These are phyloP conservation scores for Imleria badia DNA, from an alignment of 768 basidiomycete genomes.

Conservation along the genomic window DNA sequence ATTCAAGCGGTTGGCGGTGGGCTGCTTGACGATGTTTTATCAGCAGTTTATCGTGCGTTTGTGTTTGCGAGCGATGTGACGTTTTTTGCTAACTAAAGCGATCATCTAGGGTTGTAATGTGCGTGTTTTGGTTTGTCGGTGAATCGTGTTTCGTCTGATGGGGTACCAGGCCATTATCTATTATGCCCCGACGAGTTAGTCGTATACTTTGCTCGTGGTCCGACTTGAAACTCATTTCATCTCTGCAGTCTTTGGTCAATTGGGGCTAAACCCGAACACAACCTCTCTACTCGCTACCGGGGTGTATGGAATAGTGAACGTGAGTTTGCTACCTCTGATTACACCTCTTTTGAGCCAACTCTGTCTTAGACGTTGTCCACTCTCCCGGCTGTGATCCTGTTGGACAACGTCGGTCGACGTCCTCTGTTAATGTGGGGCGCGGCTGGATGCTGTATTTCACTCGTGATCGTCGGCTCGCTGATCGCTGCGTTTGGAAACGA, in stretches of 20 bases:
- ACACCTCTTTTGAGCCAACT: neutral
- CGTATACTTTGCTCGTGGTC: neutral
- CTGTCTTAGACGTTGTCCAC: slow-evolving; percentile 33
- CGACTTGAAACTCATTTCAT: slow-evolving; percentile 16
- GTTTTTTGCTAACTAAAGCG: neutral
- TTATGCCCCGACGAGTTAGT: slow-evolving; percentile 24
- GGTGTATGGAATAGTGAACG: slow-evolving; percentile 38
- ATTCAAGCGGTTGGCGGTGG: slow-evolving; percentile 30
- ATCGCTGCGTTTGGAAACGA: slow-evolving; percentile 29
- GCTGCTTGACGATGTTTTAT: slow-evolving; percentile 33
- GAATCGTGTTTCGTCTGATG: slow-evolving; percentile 2
- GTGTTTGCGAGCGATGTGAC: neutral
- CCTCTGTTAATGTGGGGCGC: slow-evolving; percentile 41
- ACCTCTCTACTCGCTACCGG: slow-evolving; percentile 44
- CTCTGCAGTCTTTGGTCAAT: slow-evolving; percentile 38
- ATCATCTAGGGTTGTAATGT: slow-evolving; percentile 28
- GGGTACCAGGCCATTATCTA: slow-evolving; percentile 29
- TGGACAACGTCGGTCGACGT: slow-evolving; percentile 41
- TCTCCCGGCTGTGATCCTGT: slow-evolving; percentile 35
- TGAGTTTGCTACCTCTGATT: neutral
- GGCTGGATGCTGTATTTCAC: slow-evolving; percentile 31
- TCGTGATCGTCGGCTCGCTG: slow-evolving; percentile 29
- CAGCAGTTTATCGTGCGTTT: slow-evolving; percentile 33
- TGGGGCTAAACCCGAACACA: slow-evolving; percentile 41
- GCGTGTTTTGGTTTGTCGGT: slow-evolving; percentile 1